Base-by-base conservation (phyloP, 805 yeast genomes). In the Maudiozyma pseudohumilis region DNA sequence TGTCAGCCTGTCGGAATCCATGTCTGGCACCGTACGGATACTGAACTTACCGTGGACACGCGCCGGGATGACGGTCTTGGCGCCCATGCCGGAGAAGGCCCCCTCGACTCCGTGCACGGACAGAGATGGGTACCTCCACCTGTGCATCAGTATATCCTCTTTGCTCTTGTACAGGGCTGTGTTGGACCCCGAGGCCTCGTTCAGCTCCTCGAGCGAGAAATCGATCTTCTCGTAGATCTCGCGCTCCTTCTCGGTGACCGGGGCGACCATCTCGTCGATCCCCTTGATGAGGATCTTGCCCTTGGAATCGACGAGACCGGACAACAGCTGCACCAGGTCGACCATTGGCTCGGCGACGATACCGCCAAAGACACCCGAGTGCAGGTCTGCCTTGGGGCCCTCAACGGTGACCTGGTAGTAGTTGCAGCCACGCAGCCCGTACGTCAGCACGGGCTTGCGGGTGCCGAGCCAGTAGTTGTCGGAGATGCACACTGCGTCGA, bases 401-500 rank as follows among this genome's bases (percentile, higher is more conserved):
- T 70, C 70, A 47, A 89, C 66, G 20, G 71, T 61, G 50, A 89
- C 65, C 63, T 87, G 85, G 65, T 92, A 92, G 69, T 92, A 92
- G 66, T 83, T 83, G 57, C 88, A 84, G 44, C 99, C 99, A 66
- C 99, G 80, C 53, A 92, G 76, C 34, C 99, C 99, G 63, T 92
- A 92, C 23, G 99, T 92, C 55, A 92, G 75, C 8, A 86, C 97
- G 15, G 99, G 99, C 59, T 92, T 88, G 49, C 77, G 79, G 44
- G 97, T 89, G 49, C 98, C 99, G 43, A 92, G 72, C 99, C 99
- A 92, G 68, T 92, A 92, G 69, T 92, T 92, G 64, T 92, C 99
- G 38, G 92, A 79, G 51, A 92, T 92, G 60, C 96, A 87, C 36
- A 88, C 96, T 26, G 95, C 87, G 58, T 89, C 94, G 35, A 88